A percentile compares a stretch with the other conserved stretches of the same genome.
These are phyloP conservation scores for Farysia itapuensis DNA, from an alignment of 1,284 basidiomycete genomes.

Conservation along the genomic window DNA sequence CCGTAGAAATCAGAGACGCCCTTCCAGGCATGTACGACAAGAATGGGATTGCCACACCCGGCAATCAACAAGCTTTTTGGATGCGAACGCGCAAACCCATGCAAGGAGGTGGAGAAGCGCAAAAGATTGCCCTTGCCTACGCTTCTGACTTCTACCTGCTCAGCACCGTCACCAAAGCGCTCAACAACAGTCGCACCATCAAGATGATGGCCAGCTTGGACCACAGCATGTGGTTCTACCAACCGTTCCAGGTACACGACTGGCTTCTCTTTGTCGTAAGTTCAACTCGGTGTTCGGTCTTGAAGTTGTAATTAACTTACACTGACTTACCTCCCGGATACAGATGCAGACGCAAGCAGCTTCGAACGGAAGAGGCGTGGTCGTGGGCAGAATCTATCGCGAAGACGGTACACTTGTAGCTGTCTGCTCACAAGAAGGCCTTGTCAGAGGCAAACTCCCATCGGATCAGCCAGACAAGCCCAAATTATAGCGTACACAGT, in stretches of 20 bases:
- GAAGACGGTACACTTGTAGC: slow-evolving; percentile 54
- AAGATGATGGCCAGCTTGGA: slow-evolving; percentile 58
- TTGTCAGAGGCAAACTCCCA: slow-evolving; percentile 15
- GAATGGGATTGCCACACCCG: slow-evolving; percentile 42
- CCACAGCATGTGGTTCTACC: slow-evolving; percentile 58
- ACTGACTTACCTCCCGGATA: too few species aligned
- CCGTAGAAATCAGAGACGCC: slow-evolving; percentile 53
- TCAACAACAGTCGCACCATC: slow-evolving; percentile 31
- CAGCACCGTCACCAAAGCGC: slow-evolving; percentile 48
- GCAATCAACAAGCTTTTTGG: slow-evolving; percentile 56
- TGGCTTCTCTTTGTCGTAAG: slow-evolving; percentile 54
- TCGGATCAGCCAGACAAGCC: slow-evolving; percentile 5
- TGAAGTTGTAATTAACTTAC: too few species aligned
- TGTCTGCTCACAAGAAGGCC: slow-evolving; percentile 44
- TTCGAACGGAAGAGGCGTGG: slow-evolving; percentile 51
- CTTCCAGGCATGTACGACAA: slow-evolving; percentile 52
- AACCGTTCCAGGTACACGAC: slow-evolving; percentile 48
- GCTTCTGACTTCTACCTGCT: slow-evolving; percentile 52
- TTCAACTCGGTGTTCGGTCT: too few species aligned
- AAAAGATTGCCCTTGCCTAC: slow-evolving; percentile 54
- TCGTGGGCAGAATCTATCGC: slow-evolving; percentile 49
- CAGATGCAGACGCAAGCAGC: slow-evolving; percentile 56
- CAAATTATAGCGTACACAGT: slow-evolving; percentile 14
- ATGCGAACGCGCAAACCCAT: slow-evolving; percentile 43
- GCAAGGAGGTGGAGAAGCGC: slow-evolving; percentile 35